These are phyloP conservation scores for Zygosaccharomyces pseudorouxii DNA, from an alignment of 805 yeast genomes.

Conservation along the genomic window DNA sequence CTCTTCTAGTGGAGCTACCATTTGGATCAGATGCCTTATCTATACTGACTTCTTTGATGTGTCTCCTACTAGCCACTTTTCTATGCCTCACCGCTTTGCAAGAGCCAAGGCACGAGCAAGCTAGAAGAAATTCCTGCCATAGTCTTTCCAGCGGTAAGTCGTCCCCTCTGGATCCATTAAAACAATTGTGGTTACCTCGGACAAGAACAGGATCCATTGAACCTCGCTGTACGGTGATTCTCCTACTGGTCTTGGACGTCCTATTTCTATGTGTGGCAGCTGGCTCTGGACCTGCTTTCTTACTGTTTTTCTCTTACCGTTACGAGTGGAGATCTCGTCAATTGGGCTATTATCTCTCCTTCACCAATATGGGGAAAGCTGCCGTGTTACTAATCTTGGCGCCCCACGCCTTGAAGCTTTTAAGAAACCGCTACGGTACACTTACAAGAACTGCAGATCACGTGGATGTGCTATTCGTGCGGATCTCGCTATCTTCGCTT, in stretches of 20 bases:
- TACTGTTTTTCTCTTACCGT: constrained; percentile 49
- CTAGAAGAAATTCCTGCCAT: constrained; percentile 32
- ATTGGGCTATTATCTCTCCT: constrained; percentile 53
- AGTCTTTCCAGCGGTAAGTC: constrained; percentile 27
- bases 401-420: constrained; percentile 43
- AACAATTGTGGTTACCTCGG: constrained; percentile 46
- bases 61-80: constrained; percentile 36
- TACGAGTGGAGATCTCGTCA: constrained; percentile 52
- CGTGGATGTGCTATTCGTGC: constrained; percentile 42
- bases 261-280: constrained; percentile 38
- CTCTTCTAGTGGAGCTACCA: constrained; percentile 33
- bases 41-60: constrained; percentile 27
- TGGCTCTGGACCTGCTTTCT: constrained; percentile 40
- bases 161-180: constrained; percentile 42
- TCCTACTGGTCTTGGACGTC: constrained; percentile 47
- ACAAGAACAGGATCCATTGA: constrained; percentile 27
- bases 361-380: constrained; percentile 48
- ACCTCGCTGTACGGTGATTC: constrained; percentile 46
- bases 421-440: constrained; percentile 36
- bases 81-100: constrained; percentile 42
- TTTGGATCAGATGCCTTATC: constrained; percentile 32
- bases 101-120: constrained; percentile 58
- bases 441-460: constrained; percentile 46
- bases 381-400: constrained; percentile 45
- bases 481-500: constrained; percentile 36